Evolutionary conservation across 352 stramenopile genomes (phyloP).

Genomic region (Pythium sukuiense): DNA sequence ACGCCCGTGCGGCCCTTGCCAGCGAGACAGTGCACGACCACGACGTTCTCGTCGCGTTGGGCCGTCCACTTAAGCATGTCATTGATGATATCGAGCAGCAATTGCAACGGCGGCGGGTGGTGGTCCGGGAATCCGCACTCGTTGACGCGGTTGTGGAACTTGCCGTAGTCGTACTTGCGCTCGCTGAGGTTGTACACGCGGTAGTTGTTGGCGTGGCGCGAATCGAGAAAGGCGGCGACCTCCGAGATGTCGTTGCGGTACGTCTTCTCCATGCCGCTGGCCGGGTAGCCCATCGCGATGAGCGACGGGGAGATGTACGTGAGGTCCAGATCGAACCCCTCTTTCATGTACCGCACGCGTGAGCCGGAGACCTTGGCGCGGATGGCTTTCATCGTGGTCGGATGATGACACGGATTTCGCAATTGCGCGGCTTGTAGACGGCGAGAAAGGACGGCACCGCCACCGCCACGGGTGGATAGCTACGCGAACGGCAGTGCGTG

Average conservation of each 20-base stretch:
- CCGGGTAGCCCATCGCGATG: conserved; percentile 83
- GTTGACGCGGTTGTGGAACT: conserved; percentile 69
- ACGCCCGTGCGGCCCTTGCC: conserved; percentile 83
- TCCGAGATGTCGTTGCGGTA: conserved; percentile 87
- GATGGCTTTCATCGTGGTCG: conserved; percentile 66
- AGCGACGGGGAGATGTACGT: conserved; percentile 84
- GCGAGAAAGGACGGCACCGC: too few species aligned
- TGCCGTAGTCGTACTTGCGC: conserved; percentile 72
- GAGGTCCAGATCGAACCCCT: conserved; percentile 83
- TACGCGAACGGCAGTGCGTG: background rate
- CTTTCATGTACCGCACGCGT: conserved; percentile 80
- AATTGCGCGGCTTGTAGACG: conserved; percentile 1
- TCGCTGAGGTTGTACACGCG: conserved; percentile 87
- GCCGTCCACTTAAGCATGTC: conserved; percentile 80
- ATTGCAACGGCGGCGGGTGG: conserved; percentile 72
- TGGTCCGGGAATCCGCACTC: conserved; percentile 84
- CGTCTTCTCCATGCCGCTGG: conserved; percentile 79
- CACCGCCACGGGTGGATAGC: background rate
- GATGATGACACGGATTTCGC: background rate
- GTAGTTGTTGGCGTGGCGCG: conserved; percentile 61
- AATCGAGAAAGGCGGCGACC: conserved; percentile 68
- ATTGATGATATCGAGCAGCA: conserved; percentile 84
- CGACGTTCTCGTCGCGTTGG: conserved; percentile 61
- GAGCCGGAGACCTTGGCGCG: conserved; percentile 76
- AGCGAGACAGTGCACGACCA: conserved; percentile 80